Conservation (phyloP, 257 asterid species). For the Anisodus acutangulus region DNA sequence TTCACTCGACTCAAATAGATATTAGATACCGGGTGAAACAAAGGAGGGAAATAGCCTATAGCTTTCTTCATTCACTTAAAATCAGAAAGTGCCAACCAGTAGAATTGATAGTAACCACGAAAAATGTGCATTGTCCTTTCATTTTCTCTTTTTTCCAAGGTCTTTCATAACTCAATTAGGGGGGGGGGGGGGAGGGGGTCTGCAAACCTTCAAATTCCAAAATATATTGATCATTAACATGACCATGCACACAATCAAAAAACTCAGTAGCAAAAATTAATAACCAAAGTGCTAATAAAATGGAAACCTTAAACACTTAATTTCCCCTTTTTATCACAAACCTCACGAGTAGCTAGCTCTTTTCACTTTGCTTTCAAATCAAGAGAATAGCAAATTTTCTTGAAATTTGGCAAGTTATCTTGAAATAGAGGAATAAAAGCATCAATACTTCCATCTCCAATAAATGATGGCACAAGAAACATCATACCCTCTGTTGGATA, state of each 20-base stretch:
- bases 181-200: too few relatives aligned
- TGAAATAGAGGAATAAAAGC: conserved; percentile 64
- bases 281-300: neutral
- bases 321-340: too few relatives aligned
- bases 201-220: neutral
- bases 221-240: neutral
- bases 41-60: too few relatives aligned
- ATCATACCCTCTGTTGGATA: conserved; percentile 69
- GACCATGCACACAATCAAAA: neutral
- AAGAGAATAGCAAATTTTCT: conserved; percentile 59
- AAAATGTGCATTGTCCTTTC: too few relatives aligned
- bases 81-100: too few relatives aligned
- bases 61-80: too few relatives aligned
- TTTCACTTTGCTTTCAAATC: conserved; percentile 39
- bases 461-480: conserved; percentile 68
- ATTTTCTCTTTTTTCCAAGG: too few relatives aligned
- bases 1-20: too few relatives aligned
- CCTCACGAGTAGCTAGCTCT: neutral
- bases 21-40: too few relatives aligned
- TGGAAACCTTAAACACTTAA: neutral
- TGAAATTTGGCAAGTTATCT: conserved; percentile 53
- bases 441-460: conserved; percentile 75
- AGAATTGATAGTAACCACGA: too few relatives aligned
- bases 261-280: neutral
- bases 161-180: too few relatives aligned